phyloP scores from a whole-genome alignment of 805 yeast species.

The Komagataella pseudopastoris region DNA sequence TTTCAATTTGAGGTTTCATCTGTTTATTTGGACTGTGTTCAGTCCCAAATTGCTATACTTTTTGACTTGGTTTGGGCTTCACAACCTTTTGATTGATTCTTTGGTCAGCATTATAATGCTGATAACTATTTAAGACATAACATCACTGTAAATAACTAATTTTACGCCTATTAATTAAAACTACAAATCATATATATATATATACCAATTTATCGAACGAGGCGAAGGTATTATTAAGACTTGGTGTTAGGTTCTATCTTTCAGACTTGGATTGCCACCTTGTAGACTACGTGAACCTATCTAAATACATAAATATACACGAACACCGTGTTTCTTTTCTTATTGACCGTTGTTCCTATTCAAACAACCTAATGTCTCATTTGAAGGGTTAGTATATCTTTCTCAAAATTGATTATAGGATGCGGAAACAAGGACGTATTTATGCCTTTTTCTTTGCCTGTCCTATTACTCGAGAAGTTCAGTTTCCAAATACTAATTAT shows the following conservation, averaged over 20 bases:
- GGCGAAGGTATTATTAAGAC: too few species aligned
- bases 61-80: slow-evolving; percentile 47
- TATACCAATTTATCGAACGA: too few species aligned
- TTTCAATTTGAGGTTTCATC: slow-evolving; percentile 60
- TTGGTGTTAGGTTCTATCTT: background rate
- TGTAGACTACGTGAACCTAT: background rate
- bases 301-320: background rate
- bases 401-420: background rate
- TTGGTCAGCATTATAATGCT: background rate
- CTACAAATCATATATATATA: too few species aligned
- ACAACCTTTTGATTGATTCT: background rate
- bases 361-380: background rate
- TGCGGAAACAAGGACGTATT: background rate
- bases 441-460: background rate
- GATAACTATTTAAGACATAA: too few species aligned
- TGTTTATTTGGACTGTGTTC: slow-evolving; percentile 96
- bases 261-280: background rate
- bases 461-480: background rate
- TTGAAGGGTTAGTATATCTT: background rate
- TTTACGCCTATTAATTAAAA: too few species aligned
- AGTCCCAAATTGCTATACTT: slow-evolving; percentile 82
- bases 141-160: too few species aligned
- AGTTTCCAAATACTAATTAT: background rate
- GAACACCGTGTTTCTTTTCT: background rate
- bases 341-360: background rate